These are phyloP conservation scores for Fusarium verrucosum DNA, from an alignment of 2,329 filamentous ascomycete genomes.

Conservation along the genomic window DNA sequence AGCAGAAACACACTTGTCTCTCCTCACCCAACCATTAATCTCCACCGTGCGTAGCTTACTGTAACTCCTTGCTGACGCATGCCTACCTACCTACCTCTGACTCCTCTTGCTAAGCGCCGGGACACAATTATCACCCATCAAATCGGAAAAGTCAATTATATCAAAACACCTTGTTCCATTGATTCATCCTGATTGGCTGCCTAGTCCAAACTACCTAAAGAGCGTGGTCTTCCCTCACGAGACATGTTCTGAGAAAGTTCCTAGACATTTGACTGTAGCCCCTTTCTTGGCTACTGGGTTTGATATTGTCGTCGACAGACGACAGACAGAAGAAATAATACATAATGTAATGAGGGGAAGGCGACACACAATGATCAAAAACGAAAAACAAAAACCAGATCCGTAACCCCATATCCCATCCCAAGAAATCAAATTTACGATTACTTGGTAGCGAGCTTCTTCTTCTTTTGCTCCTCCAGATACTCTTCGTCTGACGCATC, in stretches of 20 bases:
- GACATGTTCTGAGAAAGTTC: conserved; percentile 24
- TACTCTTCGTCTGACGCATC: conserved; percentile 94
- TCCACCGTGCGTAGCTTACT: background rate
- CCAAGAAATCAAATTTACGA: conserved; percentile 27
- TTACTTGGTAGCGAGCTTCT: conserved; percentile 53
- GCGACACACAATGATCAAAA: conserved; percentile 24
- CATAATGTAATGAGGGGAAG: conserved; percentile 36
- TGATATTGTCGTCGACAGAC: conserved; percentile 9
- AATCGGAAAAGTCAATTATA: background rate
- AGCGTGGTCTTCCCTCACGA: conserved; percentile 38
- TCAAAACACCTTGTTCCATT: conserved; percentile 32
- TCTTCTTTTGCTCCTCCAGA: conserved; percentile 63
- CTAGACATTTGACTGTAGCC: conserved; percentile 15
- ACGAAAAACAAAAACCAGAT: conserved; percentile 12
- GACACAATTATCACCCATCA: background rate
- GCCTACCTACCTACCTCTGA: background rate
- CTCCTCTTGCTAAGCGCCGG: background rate
- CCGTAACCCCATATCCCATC: conserved; percentile 38
- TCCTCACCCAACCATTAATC: background rate
- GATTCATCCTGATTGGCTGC: conserved; percentile 35
- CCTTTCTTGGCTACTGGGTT: conserved; percentile 9
- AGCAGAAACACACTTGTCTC: background rate
- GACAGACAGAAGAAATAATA: conserved; percentile 41
- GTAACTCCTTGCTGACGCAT: background rate
- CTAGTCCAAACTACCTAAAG: conserved; percentile 41